Percentiles rank a stretch among this genome's conserved stretches.
Evolutionary conservation across 2,329 filamentous ascomycete species (phyloP).

Genomic region (Fonsecaea monophora): DNA sequence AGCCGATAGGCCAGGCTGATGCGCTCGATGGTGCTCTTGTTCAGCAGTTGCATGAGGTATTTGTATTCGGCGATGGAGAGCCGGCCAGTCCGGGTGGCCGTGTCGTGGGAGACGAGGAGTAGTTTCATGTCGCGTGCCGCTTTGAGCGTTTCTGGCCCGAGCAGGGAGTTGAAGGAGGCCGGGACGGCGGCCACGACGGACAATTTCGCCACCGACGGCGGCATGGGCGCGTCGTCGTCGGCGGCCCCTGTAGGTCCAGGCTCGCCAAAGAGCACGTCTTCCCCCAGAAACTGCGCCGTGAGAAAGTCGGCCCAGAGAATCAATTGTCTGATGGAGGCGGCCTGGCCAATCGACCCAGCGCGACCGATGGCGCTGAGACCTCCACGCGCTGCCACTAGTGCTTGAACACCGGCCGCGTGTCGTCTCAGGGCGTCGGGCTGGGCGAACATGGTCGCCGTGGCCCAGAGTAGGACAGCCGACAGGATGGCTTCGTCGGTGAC

Average conservation of each 20-base stretch:
- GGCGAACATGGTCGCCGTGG: conserved; percentile 24
- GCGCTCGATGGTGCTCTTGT: conserved; percentile 17
- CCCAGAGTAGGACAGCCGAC: conserved; percentile 19
- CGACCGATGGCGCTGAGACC: conserved; percentile 14
- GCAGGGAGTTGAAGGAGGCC: not conserved
- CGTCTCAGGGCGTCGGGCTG: conserved; percentile 21
- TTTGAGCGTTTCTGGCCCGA: conserved; percentile 12
- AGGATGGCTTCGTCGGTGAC: conserved; percentile 22
- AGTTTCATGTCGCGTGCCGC: conserved; percentile 20
- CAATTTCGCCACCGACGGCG: not conserved
- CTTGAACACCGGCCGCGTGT: conserved; percentile 19
- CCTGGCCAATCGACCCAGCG: conserved; percentile 11
- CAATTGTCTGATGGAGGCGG: conserved; percentile 14
- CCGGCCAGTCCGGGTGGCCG: conserved; percentile 6
- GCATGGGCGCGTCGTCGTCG: conserved; percentile 1
- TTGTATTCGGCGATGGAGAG: conserved; percentile 24
- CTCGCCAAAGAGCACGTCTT: conserved; percentile 20
- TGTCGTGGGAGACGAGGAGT: conserved; percentile 20
- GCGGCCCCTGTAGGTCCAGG: not conserved
- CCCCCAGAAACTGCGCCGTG: conserved; percentile 24
- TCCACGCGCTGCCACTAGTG: conserved; percentile 17
- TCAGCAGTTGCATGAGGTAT: conserved; percentile 19
- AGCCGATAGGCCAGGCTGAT: conserved; percentile 12
- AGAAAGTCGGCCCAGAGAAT: conserved; percentile 26
- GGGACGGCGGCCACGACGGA: not conserved